Percentiles rank a stretch among this genome's conserved stretches.
These are phyloP conservation scores for Boletus insuetus DNA, from an alignment of 768 basidiomycete species.

Conservation along the genomic window DNA sequence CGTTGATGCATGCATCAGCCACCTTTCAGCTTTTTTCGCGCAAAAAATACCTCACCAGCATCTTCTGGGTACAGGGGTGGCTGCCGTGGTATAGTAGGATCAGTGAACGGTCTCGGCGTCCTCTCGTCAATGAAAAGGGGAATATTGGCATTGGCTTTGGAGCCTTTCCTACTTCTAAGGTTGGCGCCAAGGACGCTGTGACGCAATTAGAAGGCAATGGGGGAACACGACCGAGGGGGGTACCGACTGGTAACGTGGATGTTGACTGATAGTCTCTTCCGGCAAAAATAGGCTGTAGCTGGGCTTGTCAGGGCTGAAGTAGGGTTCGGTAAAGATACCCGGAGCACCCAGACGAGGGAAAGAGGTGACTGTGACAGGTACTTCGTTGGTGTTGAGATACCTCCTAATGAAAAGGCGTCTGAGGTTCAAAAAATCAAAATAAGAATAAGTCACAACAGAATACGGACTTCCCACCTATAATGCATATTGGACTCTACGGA, in stretches of 20 bases:
- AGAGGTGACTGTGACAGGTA: conserved; percentile 89
- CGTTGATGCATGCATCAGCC: no score
- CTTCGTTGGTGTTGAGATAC: conserved; percentile 79
- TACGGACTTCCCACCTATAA: conserved; percentile 33
- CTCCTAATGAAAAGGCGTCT: conserved; percentile 76
- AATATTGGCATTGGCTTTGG: conserved; percentile 92
- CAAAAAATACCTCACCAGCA: no score
- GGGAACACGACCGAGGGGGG: no score
- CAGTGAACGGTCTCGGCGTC: conserved; percentile 86
- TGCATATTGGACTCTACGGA: no score
- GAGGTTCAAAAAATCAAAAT: conserved; percentile 1
- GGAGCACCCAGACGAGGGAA: conserved; percentile 89
- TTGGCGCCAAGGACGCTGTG: conserved; percentile 90
- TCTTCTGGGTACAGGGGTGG: conserved; percentile 54
- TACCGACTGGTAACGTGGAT: no score
- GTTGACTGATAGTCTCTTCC: conserved; percentile 93
- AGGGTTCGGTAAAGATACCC: conserved; percentile 91
- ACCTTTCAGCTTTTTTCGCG: no score
- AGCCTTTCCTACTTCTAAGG: conserved; percentile 83
- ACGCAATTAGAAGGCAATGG: no score
- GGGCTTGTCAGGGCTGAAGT: conserved; percentile 69
- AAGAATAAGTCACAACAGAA: background rate
- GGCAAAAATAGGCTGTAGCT: conserved; percentile 93
- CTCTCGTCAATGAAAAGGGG: conserved; percentile 86
- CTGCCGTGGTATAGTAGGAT: conserved; percentile 86